phyloP scores from a whole-genome alignment of 2,329 filamentous ascomycete genomes.

The Pestalotiopsis sp. region DNA sequence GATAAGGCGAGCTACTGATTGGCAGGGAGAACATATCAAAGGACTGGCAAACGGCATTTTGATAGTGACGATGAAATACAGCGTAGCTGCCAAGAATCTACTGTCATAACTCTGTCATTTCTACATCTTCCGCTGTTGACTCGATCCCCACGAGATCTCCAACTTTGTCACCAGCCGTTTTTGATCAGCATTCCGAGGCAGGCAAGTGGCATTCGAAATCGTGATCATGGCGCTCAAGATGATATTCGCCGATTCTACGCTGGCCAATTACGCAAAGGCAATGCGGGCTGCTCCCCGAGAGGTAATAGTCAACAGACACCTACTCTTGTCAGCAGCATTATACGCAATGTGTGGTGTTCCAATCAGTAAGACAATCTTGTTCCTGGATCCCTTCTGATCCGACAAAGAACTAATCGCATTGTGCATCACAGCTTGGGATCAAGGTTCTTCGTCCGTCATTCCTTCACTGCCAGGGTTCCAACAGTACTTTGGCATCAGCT shows the following conservation, averaged over 20 bases:
- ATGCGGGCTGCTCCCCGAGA: constrained; percentile 19
- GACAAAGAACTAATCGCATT: neutral
- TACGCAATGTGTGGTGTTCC: constrained; percentile 22
- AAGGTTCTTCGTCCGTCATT: constrained; percentile 30
- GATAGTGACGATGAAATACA: too few relatives aligned
- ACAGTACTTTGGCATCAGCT: constrained; percentile 32
- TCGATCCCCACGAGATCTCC: too few relatives aligned
- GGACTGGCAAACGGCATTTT: too few relatives aligned
- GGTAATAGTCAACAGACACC: constrained; percentile 17
- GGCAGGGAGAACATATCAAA: too few relatives aligned
- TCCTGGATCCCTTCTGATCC: neutral
- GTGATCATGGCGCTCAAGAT: constrained; percentile 1
- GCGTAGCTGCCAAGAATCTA: too few relatives aligned
- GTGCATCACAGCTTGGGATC: constrained; percentile 29
- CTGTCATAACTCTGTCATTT: too few relatives aligned
- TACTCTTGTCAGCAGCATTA: constrained; percentile 18
- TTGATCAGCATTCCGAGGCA: too few relatives aligned
- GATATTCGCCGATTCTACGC: constrained; percentile 7
- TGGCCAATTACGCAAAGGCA: constrained; percentile 16
- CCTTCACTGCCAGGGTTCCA: constrained; percentile 36
- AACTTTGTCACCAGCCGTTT: too few relatives aligned
- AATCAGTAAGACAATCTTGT: constrained; percentile 9
- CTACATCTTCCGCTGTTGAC: too few relatives aligned
- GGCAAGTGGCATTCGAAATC: neutral
- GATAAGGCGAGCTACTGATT: too few relatives aligned